Base-by-base conservation (phyloP, 2,329 filamentous ascomycete genomes). In the Pseudocercospora macadamiae region DNA sequence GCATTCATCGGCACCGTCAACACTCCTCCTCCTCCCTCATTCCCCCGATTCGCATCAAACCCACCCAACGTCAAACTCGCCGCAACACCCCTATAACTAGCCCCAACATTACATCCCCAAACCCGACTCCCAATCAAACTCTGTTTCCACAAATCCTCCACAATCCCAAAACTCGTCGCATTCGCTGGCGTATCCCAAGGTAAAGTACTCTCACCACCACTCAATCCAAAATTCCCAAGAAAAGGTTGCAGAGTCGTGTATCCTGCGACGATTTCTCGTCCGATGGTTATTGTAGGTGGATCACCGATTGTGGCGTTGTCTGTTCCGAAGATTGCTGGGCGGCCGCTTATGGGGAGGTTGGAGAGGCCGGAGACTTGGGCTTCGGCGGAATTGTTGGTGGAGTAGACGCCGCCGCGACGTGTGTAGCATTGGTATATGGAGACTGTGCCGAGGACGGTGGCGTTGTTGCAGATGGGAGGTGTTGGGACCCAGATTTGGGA, bases 31-130 rank as follows among this genome's bases (percentile, higher is more conserved):
- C 47, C 47, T 12, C 21, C 47, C 10, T 21, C 26, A 32, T 49
- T 49, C 25, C 47, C 47, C 18, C 47, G 16, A 9, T 10, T 19
- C 25, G 47, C 47, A 21, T 91, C 89, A 68, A 87, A 90, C 26
- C 89, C 89, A 16, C 89, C 89, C 7, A 92, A 75, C 0, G 86
- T 89, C 47, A 91, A 73, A 34, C 76, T 79, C 12, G 69, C 74
- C 9, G 74, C 69, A n/a, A 75, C 71, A 4, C 69, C 71, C 10
- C 69, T 66, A 48, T 56, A 61, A 3, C 86, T 12, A 14, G 47
- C 47, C 2, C 47, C 47, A 9, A 49, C 47, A 23, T 49, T 49
- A 16, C 26, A 26, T 12, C 47, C 47, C 47, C 47, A 49, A 10
- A 49, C 47, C 8, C 47, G 14, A 4, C 10, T 19, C 47, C 26